Conservation (phyloP, 129 eudicot genomes). For the Smallanthus sonchifolius region DNA sequence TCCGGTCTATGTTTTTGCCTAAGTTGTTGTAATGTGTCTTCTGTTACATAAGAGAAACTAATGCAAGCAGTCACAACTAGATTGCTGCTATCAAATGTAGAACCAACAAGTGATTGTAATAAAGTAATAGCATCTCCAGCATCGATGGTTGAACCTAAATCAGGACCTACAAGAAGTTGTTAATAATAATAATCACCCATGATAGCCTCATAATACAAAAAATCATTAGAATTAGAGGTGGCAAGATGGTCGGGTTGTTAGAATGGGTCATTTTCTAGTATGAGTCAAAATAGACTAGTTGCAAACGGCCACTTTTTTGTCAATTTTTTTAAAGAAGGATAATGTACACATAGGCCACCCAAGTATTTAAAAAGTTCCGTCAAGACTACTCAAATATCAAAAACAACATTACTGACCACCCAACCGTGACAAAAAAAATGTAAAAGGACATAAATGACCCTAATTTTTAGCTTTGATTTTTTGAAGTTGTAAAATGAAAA, state of each 20-base stretch:
- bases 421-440: not conserved
- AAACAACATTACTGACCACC: not conserved
- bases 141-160: slow-evolving; percentile 71
- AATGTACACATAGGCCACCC: not conserved
- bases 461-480: not conserved
- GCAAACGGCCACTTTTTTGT: not conserved
- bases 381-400: not conserved
- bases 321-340: not conserved
- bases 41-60: slow-evolving; percentile 70
- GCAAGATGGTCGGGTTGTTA: not conserved
- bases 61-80: slow-evolving; percentile 94
- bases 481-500: not conserved
- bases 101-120: slow-evolving; percentile 80
- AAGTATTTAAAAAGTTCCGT: not conserved
- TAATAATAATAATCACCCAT: not conserved
- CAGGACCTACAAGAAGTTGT: slow-evolving; percentile 64
- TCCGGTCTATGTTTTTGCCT: slow-evolving; percentile 81
- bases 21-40: slow-evolving; percentile 56
- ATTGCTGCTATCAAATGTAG: slow-evolving; percentile 95
- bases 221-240: not conserved
- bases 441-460: not conserved
- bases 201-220: not conserved
- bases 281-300: not conserved
- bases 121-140: slow-evolving; percentile 89
- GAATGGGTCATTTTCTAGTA: not conserved